Conservation (phyloP, 2,329 filamentous ascomycete species). For the Aquanectria penicillioides region DNA sequence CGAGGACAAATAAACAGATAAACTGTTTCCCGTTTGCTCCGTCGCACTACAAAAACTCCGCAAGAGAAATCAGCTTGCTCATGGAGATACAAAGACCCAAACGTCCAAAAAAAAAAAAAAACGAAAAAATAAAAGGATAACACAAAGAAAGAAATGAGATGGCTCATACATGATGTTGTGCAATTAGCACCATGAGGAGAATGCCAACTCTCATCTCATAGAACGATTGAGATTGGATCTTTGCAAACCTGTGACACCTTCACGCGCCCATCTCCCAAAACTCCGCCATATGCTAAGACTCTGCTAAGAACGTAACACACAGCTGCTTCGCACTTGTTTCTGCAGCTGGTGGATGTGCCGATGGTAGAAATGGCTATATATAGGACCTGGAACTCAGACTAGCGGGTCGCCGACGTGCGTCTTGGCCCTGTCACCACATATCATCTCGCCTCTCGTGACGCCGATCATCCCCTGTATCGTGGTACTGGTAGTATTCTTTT, state of each 20-base stretch:
- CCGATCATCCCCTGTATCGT: slow-evolving; percentile 46
- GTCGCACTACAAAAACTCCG: slow-evolving; percentile 20
- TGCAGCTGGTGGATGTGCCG: slow-evolving; percentile 28
- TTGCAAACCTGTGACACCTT: slow-evolving; percentile 35
- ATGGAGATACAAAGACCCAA: slow-evolving; percentile 29
- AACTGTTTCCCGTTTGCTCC: slow-evolving; percentile 35
- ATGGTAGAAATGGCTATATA: slow-evolving; percentile 32
- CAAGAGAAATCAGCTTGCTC: slow-evolving; percentile 18
- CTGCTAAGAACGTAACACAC: slow-evolving; percentile 37
- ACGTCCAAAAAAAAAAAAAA: slow-evolving; percentile 24
- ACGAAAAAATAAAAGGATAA: slow-evolving; percentile 19
- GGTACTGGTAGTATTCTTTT: slow-evolving; percentile 55
- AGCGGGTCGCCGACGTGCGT: slow-evolving; percentile 14
- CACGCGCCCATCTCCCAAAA: slow-evolving; percentile 42
- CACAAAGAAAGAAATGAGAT: slow-evolving; percentile 21
- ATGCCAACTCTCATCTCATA: slow-evolving; percentile 28
- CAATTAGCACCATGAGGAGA: slow-evolving; percentile 24
- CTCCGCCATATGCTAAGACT: slow-evolving; percentile 49
- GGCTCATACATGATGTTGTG: slow-evolving; percentile 25
- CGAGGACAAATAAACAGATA: slow-evolving; percentile 1
- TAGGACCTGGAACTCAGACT: slow-evolving; percentile 33
- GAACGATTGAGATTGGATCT: slow-evolving; percentile 30
- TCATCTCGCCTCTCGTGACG: slow-evolving; percentile 51
- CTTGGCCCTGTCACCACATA: slow-evolving; percentile 53
- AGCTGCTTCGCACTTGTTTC: slow-evolving; percentile 31